Percentiles rank a stretch among this genome's conserved stretches.
These are phyloP conservation scores for Olyra latifolia DNA, from an alignment of 176 grass and related monocot species.

Conservation along the genomic window DNA sequence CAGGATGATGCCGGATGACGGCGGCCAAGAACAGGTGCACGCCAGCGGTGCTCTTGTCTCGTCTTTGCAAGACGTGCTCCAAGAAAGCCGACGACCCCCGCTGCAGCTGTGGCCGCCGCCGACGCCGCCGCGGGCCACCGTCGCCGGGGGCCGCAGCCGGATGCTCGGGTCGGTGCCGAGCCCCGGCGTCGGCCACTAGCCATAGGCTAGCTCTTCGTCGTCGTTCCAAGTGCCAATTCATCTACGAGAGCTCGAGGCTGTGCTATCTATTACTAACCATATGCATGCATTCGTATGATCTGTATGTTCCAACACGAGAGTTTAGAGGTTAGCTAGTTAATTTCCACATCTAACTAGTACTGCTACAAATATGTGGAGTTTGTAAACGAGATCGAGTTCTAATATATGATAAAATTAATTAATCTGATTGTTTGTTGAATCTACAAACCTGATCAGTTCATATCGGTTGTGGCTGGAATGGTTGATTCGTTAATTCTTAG, in stretches of 20 bases:
- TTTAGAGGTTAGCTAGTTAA: neutral
- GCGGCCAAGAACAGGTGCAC: neutral
- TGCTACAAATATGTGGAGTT: neutral
- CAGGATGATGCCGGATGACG: neutral
- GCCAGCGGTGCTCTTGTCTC: neutral
- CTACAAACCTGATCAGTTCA: neutral
- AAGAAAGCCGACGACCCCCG: neutral
- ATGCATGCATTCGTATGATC: neutral
- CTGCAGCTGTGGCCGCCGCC: neutral
- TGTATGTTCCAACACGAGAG: neutral
- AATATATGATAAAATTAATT: neutral
- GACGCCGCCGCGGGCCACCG: neutral
- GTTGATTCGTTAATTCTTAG: neutral
- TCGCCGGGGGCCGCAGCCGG: neutral
- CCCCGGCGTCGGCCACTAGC: slow-evolving; percentile 64
- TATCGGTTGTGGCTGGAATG: neutral
- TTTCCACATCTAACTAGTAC: neutral
- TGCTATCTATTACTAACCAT: neutral
- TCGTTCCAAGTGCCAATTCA: too few relatives aligned
- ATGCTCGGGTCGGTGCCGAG: slow-evolving; percentile 62
- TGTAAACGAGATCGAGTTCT: neutral
- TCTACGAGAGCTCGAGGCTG: neutral
- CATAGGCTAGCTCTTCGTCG: neutral
- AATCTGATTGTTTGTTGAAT: neutral
- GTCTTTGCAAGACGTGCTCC: neutral